Percentiles rank a stretch among this genome's conserved stretches.
phyloP scores from a whole-genome alignment of 208 protist species.

The Leishmania mexicana region DNA sequence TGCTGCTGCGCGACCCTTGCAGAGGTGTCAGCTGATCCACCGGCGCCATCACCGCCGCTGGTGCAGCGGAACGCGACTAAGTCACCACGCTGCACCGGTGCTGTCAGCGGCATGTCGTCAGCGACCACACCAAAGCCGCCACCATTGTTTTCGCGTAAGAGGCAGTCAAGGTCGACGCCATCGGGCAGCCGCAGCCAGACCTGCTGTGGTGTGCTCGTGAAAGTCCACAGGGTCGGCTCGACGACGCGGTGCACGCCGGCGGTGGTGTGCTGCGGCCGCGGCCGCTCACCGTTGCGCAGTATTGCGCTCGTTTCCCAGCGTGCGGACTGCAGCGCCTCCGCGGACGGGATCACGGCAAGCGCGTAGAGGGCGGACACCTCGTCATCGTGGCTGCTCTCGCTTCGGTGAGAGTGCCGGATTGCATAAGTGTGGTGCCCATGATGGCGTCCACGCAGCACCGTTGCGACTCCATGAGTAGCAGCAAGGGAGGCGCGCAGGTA shows the following conservation, averaged over 20 bases:
- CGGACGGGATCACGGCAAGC: conserved; percentile 14
- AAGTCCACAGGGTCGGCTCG: conserved; percentile 22
- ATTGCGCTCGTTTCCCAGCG: conserved; percentile 6
- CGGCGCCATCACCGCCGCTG: neutral
- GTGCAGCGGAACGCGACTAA: conserved; percentile 42
- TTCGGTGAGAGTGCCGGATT: neutral
- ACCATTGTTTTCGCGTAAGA: conserved; percentile 35
- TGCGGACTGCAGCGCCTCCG: conserved; percentile 10
- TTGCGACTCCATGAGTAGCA: conserved; percentile 2
- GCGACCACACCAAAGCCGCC: conserved; percentile 47
- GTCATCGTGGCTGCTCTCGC: neutral
- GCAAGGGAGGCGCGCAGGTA: neutral
- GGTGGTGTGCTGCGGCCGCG: neutral
- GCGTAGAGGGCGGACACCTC: conserved; percentile 9
- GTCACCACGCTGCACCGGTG: conserved; percentile 55
- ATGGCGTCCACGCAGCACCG: conserved; percentile 5
- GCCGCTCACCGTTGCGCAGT: neutral
- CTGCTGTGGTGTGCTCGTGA: conserved; percentile 18
- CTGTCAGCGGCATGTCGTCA: conserved; percentile 40
- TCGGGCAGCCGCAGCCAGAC: conserved; percentile 52
- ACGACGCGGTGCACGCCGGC: neutral
- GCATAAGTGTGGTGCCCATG: neutral
- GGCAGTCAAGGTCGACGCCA: conserved; percentile 29
- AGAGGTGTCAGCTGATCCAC: neutral
- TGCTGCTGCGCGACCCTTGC: neutral